phyloP scores from a whole-genome alignment of 805 yeast genomes.

The Candida silvatica region DNA sequence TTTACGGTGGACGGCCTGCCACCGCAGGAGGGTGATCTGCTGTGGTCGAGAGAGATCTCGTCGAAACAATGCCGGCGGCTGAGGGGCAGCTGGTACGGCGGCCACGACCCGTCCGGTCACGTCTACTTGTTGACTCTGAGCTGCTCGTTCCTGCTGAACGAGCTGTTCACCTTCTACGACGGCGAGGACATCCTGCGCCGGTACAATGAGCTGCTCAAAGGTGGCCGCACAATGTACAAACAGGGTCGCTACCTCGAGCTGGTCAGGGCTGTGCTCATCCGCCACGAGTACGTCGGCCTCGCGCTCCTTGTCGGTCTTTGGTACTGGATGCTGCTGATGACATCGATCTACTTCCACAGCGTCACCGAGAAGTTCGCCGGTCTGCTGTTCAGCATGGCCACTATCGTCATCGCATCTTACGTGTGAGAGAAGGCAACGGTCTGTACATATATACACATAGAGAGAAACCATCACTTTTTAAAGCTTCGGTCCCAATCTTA shows the following conservation, averaged over 20 bases:
- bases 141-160: slow-evolving; percentile 57
- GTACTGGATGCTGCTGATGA: slow-evolving; percentile 84
- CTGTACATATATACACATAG: too few relatives aligned
- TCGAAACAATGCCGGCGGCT: slow-evolving; percentile 41
- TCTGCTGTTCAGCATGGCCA: slow-evolving; percentile 48
- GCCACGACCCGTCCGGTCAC: slow-evolving; percentile 97
- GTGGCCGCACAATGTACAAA: not conserved
- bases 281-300: slow-evolving; percentile 22
- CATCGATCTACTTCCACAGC: slow-evolving; percentile 81
- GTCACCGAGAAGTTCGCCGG: slow-evolving; percentile 69
- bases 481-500: too few relatives aligned
- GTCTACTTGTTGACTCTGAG: slow-evolving; percentile 69
- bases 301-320: slow-evolving; percentile 41
- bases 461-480: too few relatives aligned
- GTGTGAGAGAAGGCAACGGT: not conserved
- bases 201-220: slow-evolving; percentile 3
- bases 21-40: slow-evolving; percentile 4
- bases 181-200: slow-evolving; percentile 8
- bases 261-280: slow-evolving; percentile 6
- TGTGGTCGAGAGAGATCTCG: slow-evolving; percentile 16
- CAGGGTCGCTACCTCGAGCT: slow-evolving; percentile 2
- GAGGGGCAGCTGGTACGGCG: slow-evolving; percentile 72
- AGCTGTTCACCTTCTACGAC: slow-evolving; percentile 28
- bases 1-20: slow-evolving; percentile 1
- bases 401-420: slow-evolving; percentile 23